These are phyloP conservation scores for Dioszegia hungarica DNA, from an alignment of 768 basidiomycete species.

Conservation along the genomic window DNA sequence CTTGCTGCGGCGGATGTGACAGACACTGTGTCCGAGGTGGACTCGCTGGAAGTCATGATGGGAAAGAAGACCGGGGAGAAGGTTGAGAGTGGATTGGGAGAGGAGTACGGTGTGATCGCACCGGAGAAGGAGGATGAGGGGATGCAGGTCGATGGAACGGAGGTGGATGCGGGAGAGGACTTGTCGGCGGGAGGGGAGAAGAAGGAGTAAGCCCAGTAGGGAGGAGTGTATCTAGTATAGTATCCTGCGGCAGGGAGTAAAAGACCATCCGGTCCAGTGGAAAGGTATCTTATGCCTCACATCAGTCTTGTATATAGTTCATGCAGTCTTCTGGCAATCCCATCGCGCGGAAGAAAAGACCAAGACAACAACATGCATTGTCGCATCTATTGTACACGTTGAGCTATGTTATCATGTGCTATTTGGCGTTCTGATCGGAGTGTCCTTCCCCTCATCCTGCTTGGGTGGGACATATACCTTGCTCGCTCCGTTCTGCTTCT, in stretches of 20 bases:
- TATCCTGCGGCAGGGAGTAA: too few relatives aligned
- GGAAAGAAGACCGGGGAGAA: neutral
- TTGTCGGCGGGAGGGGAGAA: too few relatives aligned
- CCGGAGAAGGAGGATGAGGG: neutral
- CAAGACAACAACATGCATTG: neutral
- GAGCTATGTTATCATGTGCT: neutral
- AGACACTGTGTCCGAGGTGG: neutral
- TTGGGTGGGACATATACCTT: neutral
- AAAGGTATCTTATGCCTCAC: too few relatives aligned
- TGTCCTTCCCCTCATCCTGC: neutral
- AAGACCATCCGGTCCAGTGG: too few relatives aligned
- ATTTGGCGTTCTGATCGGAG: slow-evolving; percentile 1
- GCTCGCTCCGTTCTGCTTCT: neutral
- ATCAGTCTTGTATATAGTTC: too few relatives aligned
- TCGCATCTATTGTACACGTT: neutral
- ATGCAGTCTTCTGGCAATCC: too few relatives aligned
- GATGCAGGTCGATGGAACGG: neutral
- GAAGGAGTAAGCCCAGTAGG: too few relatives aligned
- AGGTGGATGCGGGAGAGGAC: neutral
- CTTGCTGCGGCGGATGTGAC: neutral
- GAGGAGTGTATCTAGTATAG: too few relatives aligned
- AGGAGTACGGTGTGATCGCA: neutral
- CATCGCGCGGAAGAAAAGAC: neutral
- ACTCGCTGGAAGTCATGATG: neutral
- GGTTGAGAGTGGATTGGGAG: neutral